Evolutionary conservation across 108 stramenopile species (phyloP).

Genomic region (Conticribra guillardii): DNA sequence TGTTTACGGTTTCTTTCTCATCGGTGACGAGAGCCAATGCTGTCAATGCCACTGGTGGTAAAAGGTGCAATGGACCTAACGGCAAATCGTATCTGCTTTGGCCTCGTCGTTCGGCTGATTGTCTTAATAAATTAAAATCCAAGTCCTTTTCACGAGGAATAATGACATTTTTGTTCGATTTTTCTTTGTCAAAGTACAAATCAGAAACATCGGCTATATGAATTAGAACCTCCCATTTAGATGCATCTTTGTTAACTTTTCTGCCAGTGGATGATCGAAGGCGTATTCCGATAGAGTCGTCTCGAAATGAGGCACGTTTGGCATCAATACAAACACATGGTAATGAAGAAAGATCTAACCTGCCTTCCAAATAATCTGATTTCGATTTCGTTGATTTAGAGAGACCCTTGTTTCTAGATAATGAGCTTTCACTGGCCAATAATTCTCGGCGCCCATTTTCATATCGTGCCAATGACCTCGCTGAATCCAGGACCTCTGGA

Average conservation of each 20-base stretch:
- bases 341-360: conserved; percentile 63
- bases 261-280: conserved; percentile 70
- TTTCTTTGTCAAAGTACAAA: conserved; percentile 56
- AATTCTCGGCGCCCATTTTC: conserved; percentile 36
- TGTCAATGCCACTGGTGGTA: conserved; percentile 76
- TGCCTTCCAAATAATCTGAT: conserved; percentile 41
- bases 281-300: conserved; percentile 86
- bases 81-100: conserved; percentile 84
- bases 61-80: conserved; percentile 73
- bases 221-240: conserved; percentile 84
- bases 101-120: conserved; percentile 73
- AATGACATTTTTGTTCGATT: not conserved
- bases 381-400: not conserved
- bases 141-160: not conserved
- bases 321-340: conserved; percentile 87
- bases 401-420: not conserved
- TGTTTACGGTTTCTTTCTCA: conserved; percentile 43
- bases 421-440: conserved; percentile 19
- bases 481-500: conserved; percentile 58
- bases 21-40: conserved; percentile 61
- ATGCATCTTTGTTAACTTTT: conserved; percentile 54
- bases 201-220: conserved; percentile 88
- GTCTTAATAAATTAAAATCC: conserved; percentile 35
- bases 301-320: conserved; percentile 74
- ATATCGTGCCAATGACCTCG: conserved; percentile 50